Percentiles rank a stretch among this genome's conserved stretches.
phyloP scores from a whole-genome alignment of 2,329 filamentous ascomycete genomes.

The Aureobasidium sp. region DNA sequence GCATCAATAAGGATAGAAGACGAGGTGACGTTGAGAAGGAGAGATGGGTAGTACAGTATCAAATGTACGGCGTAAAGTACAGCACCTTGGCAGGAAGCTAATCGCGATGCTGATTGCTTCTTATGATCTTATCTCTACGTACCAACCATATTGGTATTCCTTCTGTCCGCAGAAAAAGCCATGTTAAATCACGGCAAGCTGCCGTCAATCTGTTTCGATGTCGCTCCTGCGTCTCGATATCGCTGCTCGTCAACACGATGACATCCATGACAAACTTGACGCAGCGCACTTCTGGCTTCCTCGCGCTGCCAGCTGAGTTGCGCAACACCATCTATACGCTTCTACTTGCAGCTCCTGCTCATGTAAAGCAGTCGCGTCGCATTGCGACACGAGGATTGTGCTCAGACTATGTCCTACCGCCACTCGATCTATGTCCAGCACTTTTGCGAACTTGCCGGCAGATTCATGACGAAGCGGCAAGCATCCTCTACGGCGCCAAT shows the following conservation, averaged over 20 bases:
- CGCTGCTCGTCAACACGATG: neutral
- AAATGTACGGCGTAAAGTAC: neutral
- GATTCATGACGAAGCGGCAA: slow-evolving; percentile 34
- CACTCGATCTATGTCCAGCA: slow-evolving; percentile 35
- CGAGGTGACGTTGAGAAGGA: neutral
- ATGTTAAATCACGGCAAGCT: neutral
- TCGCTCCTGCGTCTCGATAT: neutral
- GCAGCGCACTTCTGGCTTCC: slow-evolving; percentile 26
- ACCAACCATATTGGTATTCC: neutral
- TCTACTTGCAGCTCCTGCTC: slow-evolving; percentile 27
- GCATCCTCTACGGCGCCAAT: slow-evolving; percentile 44
- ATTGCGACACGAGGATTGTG: slow-evolving; percentile 21
- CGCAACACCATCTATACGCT: slow-evolving; percentile 50
- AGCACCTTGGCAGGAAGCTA: neutral
- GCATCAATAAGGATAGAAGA: neutral
- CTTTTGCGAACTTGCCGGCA: slow-evolving; percentile 37
- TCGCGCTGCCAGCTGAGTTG: slow-evolving; percentile 52
- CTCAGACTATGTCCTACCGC: slow-evolving; percentile 18
- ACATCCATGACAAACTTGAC: neutral
- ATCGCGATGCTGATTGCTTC: neutral
- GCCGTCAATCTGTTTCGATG: neutral
- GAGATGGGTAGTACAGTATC: neutral
- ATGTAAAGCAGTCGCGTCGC: slow-evolving; percentile 21
- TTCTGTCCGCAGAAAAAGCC: neutral
- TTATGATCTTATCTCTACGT: slow-evolving; percentile 1